Conservation (phyloP, 208 protist genomes). For the Crithidia bombi region DNA sequence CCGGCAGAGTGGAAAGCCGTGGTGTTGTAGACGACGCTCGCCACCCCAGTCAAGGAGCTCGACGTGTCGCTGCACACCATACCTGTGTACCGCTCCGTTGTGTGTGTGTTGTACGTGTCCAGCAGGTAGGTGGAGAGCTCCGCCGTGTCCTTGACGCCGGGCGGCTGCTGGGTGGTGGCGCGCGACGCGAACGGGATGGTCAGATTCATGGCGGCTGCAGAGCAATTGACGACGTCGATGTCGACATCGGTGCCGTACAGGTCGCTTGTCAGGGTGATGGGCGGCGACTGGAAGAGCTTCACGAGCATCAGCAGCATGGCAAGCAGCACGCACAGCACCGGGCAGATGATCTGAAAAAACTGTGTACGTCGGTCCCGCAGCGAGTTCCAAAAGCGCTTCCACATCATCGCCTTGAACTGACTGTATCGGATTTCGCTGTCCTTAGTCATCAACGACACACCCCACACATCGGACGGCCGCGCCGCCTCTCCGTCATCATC, state of each 20-base stretch:
- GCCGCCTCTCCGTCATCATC: neutral
- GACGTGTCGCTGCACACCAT: slow-evolving; percentile 43
- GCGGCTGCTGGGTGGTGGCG: slow-evolving; percentile 13
- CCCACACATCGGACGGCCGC: slow-evolving; percentile 44
- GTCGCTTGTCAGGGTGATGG: slow-evolving; percentile 42
- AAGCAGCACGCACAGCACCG: slow-evolving; percentile 65
- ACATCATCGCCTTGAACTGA: slow-evolving; percentile 67
- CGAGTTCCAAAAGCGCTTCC: slow-evolving; percentile 60
- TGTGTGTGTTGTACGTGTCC: slow-evolving; percentile 46
- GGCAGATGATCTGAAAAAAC: slow-evolving; percentile 78
- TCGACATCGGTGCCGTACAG: slow-evolving; percentile 48
- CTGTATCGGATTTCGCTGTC: slow-evolving; percentile 23
- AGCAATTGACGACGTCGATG: slow-evolving; percentile 40
- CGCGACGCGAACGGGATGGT: slow-evolving; percentile 31
- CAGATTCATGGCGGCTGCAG: slow-evolving; percentile 23
- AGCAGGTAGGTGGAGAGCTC: slow-evolving; percentile 44
- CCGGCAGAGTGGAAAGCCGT: slow-evolving; percentile 47
- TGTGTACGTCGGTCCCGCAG: slow-evolving; percentile 72
- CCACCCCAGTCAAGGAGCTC: neutral
- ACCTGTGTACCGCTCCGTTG: slow-evolving; percentile 45
- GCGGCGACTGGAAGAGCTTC: slow-evolving; percentile 36
- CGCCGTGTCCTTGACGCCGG: slow-evolving; percentile 17
- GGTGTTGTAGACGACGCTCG: slow-evolving; percentile 62
- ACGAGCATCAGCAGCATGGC: slow-evolving; percentile 74
- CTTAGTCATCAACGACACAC: slow-evolving; percentile 32